A percentile compares a stretch with the other conserved stretches of the same genome.
Evolutionary conservation across 345 rosid species (phyloP).

Genomic region (Anastatica hierochuntica): DNA sequence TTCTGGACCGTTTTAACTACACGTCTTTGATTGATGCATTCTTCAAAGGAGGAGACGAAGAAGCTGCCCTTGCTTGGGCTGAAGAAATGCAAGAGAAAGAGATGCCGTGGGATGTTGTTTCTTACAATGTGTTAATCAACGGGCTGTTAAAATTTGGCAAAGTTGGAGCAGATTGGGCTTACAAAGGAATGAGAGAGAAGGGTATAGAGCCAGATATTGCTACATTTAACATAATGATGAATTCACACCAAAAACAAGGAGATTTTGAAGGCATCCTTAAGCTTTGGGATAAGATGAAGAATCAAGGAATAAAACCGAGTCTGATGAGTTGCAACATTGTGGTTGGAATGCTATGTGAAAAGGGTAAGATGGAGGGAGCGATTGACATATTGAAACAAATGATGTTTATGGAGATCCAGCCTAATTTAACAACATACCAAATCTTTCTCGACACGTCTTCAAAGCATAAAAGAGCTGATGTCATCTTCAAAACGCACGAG

Average conservation of each 20-base stretch:
- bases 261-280: constrained; percentile 39
- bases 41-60: constrained; percentile 64
- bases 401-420: constrained; percentile 37
- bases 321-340: constrained; percentile 56
- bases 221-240: constrained; percentile 71
- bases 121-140: constrained; percentile 65
- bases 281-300: constrained; percentile 69
- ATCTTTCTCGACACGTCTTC: constrained; percentile 46
- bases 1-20: constrained; percentile 62
- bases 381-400: constrained; percentile 47
- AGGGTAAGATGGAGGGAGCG: constrained; percentile 44
- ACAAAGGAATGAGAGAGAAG: constrained; percentile 50
- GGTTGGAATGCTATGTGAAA: constrained; percentile 39
- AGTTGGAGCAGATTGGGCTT: constrained; percentile 40
- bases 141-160: constrained; percentile 59
- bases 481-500: constrained; percentile 45
- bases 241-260: constrained; percentile 49
- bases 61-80: constrained; percentile 53
- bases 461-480: constrained; percentile 43
- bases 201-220: constrained; percentile 61
- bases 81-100: constrained; percentile 61
- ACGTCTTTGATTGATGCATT: constrained; percentile 84
- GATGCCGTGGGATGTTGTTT: constrained; percentile 59
- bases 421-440: constrained; percentile 42
- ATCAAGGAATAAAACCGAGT: constrained; percentile 41